Base-by-base conservation (phyloP, 116 monocot species). In the Papilionanthe hybrid region DNA sequence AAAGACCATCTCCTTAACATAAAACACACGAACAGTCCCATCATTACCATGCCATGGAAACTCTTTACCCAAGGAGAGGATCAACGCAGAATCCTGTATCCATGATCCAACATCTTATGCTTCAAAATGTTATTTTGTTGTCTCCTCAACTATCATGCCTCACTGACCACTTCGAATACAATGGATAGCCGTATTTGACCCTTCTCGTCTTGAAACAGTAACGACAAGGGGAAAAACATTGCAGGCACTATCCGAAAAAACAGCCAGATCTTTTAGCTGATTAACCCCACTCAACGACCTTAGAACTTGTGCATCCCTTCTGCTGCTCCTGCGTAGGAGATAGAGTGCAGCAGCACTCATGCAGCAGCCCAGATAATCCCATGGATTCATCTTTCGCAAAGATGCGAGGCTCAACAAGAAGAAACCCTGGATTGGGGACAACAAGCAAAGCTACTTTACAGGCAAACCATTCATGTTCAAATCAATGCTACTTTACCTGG, bases 81-180 rank as follows among this genome's bases (percentile, higher is more conserved):
- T 94, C 86, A 91, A 74, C 43, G 97, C 91, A 78, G 94, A 97
- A 73, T 92, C 97, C 79, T 97, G 97, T 82, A 97, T 89, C 97
- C 97, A 97, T 78, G 97, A 92, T 41, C 92, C 97, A 81, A 94
- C 88, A 86, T 97, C 97, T 92, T 97, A 79, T 97, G 97, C 84
- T 97, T 49, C 77, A 83, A 94, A 97, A 72, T 94, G 94, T 80
- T 97, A 92, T 56, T 94, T 94, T 69, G 89, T 94, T 80, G 87
- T 94, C 77, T 97, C 94, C 86, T 97, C 97, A 78, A 94, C 94
- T 76, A 97, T 97, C 42, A 97, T 94, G 66, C 89, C 92, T 86
- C 97, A 88, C 79, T 94, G 76, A 56, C 97, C 92, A 86, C 97
- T 97, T 72, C 82, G 90, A 71, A 94, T 91, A 79, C 94, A 94